phyloP scores from a whole-genome alignment of 83 land plant genomes.

The Isoetes engelmannii region DNA sequence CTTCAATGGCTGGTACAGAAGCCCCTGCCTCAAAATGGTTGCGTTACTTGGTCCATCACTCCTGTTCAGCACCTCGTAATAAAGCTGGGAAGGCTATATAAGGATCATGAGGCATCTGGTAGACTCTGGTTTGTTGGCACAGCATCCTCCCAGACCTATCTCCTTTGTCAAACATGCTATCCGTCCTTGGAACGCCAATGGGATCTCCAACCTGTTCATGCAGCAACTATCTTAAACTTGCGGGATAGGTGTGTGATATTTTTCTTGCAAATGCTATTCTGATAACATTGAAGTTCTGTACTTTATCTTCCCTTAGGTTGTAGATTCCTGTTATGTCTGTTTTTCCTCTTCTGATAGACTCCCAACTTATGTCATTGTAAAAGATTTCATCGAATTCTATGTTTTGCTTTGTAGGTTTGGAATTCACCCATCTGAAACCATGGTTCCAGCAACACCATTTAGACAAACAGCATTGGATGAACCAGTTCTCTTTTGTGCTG shows the following conservation, averaged over 20 bases:
- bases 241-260: too few relatives aligned
- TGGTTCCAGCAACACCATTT: background rate
- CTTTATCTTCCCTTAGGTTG: too few relatives aligned
- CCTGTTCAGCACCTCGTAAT: conserved; percentile 44
- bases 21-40: background rate
- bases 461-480: background rate
- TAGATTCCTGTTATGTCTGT: too few relatives aligned
- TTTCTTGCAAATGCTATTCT: too few relatives aligned
- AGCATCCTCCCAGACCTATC: conserved; percentile 60
- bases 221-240: background rate
- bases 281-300: too few relatives aligned
- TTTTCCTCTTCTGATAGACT: too few relatives aligned
- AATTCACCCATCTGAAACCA: background rate
- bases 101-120: conserved; percentile 20
- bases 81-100: conserved; percentile 50
- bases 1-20: conserved; percentile 8
- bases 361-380: background rate
- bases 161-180: conserved; percentile 61
- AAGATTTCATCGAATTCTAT: background rate
- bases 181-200: conserved; percentile 62
- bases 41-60: conserved; percentile 2
- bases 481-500: conserved; percentile 16
- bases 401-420: background rate
- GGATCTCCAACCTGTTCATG: conserved; percentile 59
- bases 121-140: conserved; percentile 65